These are phyloP conservation scores for Pseudogymnoascus sp. DNA, from an alignment of 2,329 filamentous ascomycete genomes.

Conservation along the genomic window DNA sequence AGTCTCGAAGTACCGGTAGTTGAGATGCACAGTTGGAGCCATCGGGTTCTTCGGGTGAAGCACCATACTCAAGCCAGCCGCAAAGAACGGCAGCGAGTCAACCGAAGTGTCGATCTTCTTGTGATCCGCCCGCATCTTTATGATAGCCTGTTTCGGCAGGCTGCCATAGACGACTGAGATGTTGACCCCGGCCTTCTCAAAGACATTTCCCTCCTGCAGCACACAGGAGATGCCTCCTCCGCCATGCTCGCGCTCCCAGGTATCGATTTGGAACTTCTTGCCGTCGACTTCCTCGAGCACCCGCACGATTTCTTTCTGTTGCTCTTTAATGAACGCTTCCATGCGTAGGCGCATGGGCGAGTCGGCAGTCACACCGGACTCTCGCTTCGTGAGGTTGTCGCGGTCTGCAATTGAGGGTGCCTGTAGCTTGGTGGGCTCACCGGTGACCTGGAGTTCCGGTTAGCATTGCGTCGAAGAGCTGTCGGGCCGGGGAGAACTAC, in stretches of 20 bases:
- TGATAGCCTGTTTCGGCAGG: constrained; percentile 78
- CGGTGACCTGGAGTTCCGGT: constrained; percentile 25
- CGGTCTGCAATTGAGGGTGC: constrained; percentile 72
- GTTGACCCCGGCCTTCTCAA: constrained; percentile 95
- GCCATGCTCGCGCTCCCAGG: constrained; percentile 80
- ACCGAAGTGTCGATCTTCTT: constrained; percentile 76
- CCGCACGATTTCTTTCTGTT: constrained; percentile 80
- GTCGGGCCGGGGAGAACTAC: constrained; percentile 25
- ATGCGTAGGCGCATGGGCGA: constrained; percentile 97
- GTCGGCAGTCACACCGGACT: constrained; percentile 63
- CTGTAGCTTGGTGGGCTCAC: constrained; percentile 44
- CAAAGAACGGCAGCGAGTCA: constrained; percentile 89
- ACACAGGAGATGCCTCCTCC: constrained; percentile 94
- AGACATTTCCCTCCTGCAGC: constrained; percentile 90
- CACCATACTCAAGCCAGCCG: constrained; percentile 85
- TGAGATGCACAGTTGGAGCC: constrained; percentile 94
- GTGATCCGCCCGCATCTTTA: constrained; percentile 91
- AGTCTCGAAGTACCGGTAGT: constrained; percentile 98
- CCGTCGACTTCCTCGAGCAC: constrained; percentile 82
- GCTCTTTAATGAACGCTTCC: constrained; percentile 91
- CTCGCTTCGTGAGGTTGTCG: constrained; percentile 73
- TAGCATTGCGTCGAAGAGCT: constrained; percentile 14
- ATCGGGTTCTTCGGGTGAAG: constrained; percentile 92
- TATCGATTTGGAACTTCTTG: constrained; percentile 72
- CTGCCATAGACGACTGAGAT: constrained; percentile 92